These are phyloP conservation scores for Westerdykella sp. DNA, from an alignment of 2,329 filamentous ascomycete genomes.

Conservation along the genomic window DNA sequence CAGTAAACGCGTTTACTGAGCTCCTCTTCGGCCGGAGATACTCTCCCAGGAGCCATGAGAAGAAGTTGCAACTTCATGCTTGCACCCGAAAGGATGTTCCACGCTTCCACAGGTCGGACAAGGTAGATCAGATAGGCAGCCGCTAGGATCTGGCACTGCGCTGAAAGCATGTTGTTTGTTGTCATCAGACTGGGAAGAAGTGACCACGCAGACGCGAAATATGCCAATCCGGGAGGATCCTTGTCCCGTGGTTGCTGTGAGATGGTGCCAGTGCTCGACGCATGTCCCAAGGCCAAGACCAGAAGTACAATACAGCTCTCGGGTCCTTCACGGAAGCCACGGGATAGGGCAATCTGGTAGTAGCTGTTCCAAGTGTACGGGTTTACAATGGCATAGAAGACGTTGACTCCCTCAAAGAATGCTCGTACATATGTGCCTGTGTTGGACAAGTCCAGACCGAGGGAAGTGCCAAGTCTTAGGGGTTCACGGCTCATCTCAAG, in stretches of 20 bases:
- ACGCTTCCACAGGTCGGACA: constrained; percentile 74
- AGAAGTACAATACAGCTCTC: constrained; percentile 78
- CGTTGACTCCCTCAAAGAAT: constrained; percentile 74
- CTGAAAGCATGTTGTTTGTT: constrained; percentile 68
- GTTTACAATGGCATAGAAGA: constrained; percentile 82
- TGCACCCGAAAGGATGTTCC: constrained; percentile 71
- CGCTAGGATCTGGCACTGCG: constrained; percentile 74
- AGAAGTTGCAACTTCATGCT: constrained; percentile 77
- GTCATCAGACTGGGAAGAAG: constrained; percentile 74
- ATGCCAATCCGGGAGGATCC: constrained; percentile 68
- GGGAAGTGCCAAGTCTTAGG: constrained; percentile 52
- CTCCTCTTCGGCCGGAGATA: constrained; percentile 65
- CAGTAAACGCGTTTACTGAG: constrained; percentile 74
- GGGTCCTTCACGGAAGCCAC: constrained; percentile 69
- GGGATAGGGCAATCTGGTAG: constrained; percentile 67
- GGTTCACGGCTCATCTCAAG: constrained; percentile 74
- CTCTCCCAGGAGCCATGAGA: constrained; percentile 64
- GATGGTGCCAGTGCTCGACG: constrained; percentile 69
- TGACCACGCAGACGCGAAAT: constrained; percentile 75
- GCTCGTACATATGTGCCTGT: constrained; percentile 69
- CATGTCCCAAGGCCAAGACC: constrained; percentile 70
- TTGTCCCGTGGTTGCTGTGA: constrained; percentile 62
- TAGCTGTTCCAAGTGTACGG: constrained; percentile 73
- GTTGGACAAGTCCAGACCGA: constrained; percentile 67
- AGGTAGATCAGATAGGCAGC: constrained; percentile 79